These are phyloP conservation scores for Podospora australis DNA, from an alignment of 495 filamentous ascomycete species.

Conservation along the genomic window DNA sequence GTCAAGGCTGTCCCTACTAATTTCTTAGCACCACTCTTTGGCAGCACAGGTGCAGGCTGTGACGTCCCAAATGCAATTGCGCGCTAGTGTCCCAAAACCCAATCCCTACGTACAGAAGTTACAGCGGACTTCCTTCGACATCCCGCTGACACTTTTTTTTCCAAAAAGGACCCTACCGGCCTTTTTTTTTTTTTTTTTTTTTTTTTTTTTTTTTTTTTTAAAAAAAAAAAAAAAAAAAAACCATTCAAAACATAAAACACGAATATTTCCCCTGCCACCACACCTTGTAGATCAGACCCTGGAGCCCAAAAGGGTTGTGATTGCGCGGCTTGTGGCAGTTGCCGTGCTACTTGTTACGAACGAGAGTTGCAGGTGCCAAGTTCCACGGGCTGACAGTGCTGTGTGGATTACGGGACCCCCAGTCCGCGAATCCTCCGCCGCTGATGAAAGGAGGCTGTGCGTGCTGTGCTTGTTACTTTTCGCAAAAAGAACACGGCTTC, in stretches of 20 bases:
- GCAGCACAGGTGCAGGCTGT: not conserved
- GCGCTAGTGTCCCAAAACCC: not conserved
- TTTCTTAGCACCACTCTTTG: not conserved
- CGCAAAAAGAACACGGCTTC: conserved; percentile 10
- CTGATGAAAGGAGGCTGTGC: conserved; percentile 19
- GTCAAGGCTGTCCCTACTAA: too few species aligned
- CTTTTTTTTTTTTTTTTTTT: too few species aligned
- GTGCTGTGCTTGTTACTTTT: not conserved
- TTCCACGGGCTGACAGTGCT: too few species aligned
- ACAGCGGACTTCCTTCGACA: too few species aligned
- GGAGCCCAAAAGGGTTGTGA: too few species aligned
- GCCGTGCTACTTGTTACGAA: too few species aligned
- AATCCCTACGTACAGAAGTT: not conserved
- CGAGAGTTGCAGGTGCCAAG: too few species aligned
- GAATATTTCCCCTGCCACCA: too few species aligned
- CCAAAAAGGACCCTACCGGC: not conserved
- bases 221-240: not conserved
- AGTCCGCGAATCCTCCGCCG: conserved; percentile 8
- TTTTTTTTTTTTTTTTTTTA: too few species aligned
- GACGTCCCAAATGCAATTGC: conserved; percentile 4
- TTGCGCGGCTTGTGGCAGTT: too few species aligned
- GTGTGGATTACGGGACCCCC: too few species aligned
- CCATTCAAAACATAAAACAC: not conserved
- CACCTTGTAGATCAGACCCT: not conserved
- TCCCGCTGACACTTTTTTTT: too few species aligned